Conservation (phyloP, 177 flowering plant species). For the Vitis hybrid region DNA sequence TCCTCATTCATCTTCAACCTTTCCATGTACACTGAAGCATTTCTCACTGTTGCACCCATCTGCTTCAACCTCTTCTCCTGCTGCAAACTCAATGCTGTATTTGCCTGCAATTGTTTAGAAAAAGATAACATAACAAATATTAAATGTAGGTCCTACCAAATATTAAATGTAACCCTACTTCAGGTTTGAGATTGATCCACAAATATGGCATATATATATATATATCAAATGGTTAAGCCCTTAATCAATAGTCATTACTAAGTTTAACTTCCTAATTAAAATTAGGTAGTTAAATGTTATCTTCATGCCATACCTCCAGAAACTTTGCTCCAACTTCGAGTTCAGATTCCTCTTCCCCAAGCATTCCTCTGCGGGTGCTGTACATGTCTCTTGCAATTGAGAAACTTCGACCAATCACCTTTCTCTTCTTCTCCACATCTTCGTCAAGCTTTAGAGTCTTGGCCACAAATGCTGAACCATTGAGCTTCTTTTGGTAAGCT, state of each 20-base stretch:
- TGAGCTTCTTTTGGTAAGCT: slow-evolving; percentile 77
- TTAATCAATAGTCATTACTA: too few species aligned
- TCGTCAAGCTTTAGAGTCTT: slow-evolving; percentile 50
- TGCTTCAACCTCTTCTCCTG: slow-evolving; percentile 82
- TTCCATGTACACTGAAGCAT: slow-evolving; percentile 49
- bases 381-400: slow-evolving; percentile 68
- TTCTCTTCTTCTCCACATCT: slow-evolving; percentile 84
- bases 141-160: too few species aligned
- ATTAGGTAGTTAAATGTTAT: too few species aligned
- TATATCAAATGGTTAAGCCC: too few species aligned
- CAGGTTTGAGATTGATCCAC: too few species aligned
- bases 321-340: slow-evolving; percentile 84
- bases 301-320: slow-evolving; percentile 53
- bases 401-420: slow-evolving; percentile 61
- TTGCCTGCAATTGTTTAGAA: slow-evolving; percentile 48
- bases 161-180: too few species aligned
- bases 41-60: slow-evolving; percentile 95
- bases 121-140: too few species aligned
- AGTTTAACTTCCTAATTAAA: too few species aligned
- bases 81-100: slow-evolving; percentile 68
- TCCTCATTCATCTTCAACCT: slow-evolving; percentile 62
- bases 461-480: slow-evolving; percentile 31
- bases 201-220: too few species aligned
- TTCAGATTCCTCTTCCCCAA: slow-evolving; percentile 45
- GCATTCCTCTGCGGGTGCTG: slow-evolving; percentile 25